Evolutionary conservation across 495 filamentous ascomycete genomes (phyloP).

Genomic region (Penicillium flavigenum): DNA sequence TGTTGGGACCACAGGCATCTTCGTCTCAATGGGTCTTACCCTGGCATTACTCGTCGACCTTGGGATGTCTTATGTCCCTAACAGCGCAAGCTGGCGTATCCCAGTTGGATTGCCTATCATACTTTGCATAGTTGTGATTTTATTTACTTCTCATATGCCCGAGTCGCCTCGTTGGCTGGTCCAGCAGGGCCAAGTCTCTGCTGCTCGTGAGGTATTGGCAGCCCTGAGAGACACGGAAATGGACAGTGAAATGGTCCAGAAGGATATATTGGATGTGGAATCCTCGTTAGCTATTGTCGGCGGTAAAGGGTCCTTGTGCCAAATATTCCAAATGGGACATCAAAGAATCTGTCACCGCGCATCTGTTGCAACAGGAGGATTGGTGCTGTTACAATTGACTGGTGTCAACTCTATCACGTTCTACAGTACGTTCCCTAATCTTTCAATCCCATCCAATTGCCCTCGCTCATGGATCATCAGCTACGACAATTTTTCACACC

Average conservation of each 20-base stretch:
- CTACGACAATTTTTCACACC: constrained; percentile 19
- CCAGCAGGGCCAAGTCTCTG: constrained; percentile 45
- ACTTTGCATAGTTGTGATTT: constrained; percentile 54
- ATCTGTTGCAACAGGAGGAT: constrained; percentile 26
- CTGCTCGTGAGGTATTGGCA: constrained; percentile 44
- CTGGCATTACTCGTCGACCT: constrained; percentile 41
- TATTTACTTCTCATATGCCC: constrained; percentile 54
- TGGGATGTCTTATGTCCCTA: constrained; percentile 41
- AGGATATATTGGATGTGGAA: constrained; percentile 37
- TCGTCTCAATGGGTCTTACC: constrained; percentile 51
- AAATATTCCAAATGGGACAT: constrained; percentile 27
- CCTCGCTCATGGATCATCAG: background rate
- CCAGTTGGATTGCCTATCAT: constrained; percentile 51
- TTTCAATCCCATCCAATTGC: too few species aligned
- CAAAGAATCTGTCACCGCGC: constrained; percentile 28
- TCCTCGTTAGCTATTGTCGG: constrained; percentile 27
- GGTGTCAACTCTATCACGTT: constrained; percentile 61
- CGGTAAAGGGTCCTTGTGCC: constrained; percentile 7
- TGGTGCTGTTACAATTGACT: constrained; percentile 52
- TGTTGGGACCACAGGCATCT: constrained; percentile 35
- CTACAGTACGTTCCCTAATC: constrained; percentile 31
- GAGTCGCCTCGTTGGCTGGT: constrained; percentile 62
- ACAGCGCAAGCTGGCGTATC: constrained; percentile 46
- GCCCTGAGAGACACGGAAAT: constrained; percentile 25
- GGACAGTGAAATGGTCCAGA: constrained; percentile 24